These are phyloP conservation scores for Aegilops tauschii DNA, from an alignment of 176 grass and related monocot genomes.

Conservation along the genomic window DNA sequence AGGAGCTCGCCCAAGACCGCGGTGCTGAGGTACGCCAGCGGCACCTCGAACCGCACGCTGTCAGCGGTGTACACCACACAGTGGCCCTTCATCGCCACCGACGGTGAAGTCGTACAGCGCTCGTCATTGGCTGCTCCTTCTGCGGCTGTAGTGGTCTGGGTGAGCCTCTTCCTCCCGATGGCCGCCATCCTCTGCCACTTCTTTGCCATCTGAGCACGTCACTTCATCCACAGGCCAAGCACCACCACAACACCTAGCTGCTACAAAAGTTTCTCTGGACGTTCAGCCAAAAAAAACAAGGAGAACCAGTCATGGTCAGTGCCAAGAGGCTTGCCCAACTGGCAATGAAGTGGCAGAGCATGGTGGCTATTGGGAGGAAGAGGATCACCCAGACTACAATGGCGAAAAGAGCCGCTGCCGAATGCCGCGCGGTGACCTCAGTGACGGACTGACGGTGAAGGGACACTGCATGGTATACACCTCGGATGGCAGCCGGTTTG, in stretches of 20 bases:
- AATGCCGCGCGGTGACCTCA: no score
- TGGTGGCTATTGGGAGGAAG: slow-evolving; percentile 31
- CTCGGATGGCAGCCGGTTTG: no score
- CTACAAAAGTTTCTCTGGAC: no score
- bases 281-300: no score
- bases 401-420: not conserved
- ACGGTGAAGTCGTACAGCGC: not conserved
- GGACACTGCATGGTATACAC: no score
- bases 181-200: slow-evolving; percentile 46
- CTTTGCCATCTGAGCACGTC: not conserved
- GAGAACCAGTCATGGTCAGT: slow-evolving; percentile 23
- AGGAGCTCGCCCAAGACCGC: slow-evolving; percentile 45
- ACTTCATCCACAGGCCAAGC: no score
- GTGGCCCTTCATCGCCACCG: slow-evolving; percentile 41
- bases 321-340: slow-evolving; percentile 38
- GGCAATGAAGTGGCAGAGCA: slow-evolving; percentile 45
- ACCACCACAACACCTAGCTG: no score
- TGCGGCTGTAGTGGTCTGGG: not conserved
- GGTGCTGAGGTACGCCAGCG: slow-evolving; percentile 29
- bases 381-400: not conserved
- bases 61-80: not conserved
- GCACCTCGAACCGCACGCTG: slow-evolving; percentile 46
- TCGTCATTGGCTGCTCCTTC: not conserved
- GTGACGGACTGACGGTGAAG: no score
- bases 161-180: slow-evolving; percentile 41